phyloP scores from a whole-genome alignment of 192 early-diverging fungal species.

The Podochytrium sp. region DNA sequence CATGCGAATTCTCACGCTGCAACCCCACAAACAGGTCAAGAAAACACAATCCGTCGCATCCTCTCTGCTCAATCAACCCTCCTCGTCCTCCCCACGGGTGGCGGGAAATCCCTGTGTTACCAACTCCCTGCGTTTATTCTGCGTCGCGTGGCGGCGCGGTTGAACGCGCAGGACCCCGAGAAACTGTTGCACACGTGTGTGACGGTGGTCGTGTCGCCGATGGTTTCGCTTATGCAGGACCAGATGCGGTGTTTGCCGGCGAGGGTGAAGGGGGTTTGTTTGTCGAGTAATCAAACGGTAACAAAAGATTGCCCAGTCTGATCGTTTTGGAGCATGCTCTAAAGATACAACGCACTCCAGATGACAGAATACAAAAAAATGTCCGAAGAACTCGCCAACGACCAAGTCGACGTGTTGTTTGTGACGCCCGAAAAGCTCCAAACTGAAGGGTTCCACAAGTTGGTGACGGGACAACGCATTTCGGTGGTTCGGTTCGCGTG shows the following conservation, averaged over 20 bases:
- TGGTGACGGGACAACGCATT: constrained; percentile 51
- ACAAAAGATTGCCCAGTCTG: background rate
- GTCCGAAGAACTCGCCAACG: constrained; percentile 48
- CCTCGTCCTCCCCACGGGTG: constrained; percentile 46
- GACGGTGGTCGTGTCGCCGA: constrained; percentile 79
- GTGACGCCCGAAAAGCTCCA: constrained; percentile 74
- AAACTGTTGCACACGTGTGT: background rate
- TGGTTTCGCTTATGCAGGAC: constrained; percentile 84
- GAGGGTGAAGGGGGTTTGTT: constrained; percentile 61
- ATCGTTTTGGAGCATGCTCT: constrained; percentile 23
- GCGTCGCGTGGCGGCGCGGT: background rate
- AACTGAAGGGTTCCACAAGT: constrained; percentile 60
- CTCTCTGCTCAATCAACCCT: constrained; percentile 31
- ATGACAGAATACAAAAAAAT: constrained; percentile 20
- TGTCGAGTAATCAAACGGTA: constrained; percentile 52
- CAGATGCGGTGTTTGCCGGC: constrained; percentile 71
- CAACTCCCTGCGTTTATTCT: constrained; percentile 76
- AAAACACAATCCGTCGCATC: constrained; percentile 33
- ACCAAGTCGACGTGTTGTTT: constrained; percentile 70
- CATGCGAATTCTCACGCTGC: background rate
- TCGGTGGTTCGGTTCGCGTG: constrained; percentile 65
- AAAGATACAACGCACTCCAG: background rate
- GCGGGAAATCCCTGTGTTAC: constrained; percentile 79
- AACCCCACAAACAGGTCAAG: constrained; percentile 39
- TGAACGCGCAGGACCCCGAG: no score